Conservation (phyloP, 805 yeast genomes). For the Candida silvicultrix region DNA sequence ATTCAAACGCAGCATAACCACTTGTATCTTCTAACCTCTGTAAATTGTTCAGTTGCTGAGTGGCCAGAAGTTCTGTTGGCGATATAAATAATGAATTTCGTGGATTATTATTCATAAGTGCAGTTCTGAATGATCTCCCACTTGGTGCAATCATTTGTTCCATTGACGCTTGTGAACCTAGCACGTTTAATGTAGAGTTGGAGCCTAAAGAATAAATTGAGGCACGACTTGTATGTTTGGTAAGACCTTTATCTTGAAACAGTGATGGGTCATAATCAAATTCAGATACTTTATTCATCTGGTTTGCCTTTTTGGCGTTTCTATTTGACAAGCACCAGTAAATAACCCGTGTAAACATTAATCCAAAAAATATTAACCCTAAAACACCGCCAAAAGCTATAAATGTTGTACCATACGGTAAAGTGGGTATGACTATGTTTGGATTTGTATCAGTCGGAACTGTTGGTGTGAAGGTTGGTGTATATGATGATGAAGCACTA, state of each 20-base stretch:
- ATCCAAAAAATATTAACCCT: constrained; percentile 33
- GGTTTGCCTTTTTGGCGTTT: constrained; percentile 19
- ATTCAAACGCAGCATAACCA: constrained; percentile 3
- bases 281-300: constrained; percentile 8
- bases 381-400: constrained; percentile 69
- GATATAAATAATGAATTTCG: constrained; percentile 45
- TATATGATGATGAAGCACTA: constrained; percentile 4
- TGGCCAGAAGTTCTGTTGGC: constrained; percentile 38
- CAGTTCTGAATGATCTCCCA: constrained; percentile 21
- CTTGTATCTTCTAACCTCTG: background rate
- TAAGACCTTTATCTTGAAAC: constrained; percentile 15
- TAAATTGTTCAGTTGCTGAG: background rate
- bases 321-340: constrained; percentile 22
- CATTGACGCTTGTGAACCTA: constrained; percentile 13
- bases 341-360: constrained; percentile 19
- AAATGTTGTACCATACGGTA: constrained; percentile 69
- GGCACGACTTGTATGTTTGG: constrained; percentile 16
- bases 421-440: constrained; percentile 37
- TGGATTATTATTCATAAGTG: constrained; percentile 15
- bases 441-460: constrained; percentile 40
- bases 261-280: constrained; percentile 19
- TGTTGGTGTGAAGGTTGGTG: constrained; percentile 17
- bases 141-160: constrained; percentile 10
- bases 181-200: constrained; percentile 22
- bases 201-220: constrained; percentile 27